Percentiles rank a stretch among this genome's conserved stretches.
These are phyloP conservation scores for Tylopilus plumbeoviolaceoides DNA, from an alignment of 768 basidiomycete species.

Conservation along the genomic window DNA sequence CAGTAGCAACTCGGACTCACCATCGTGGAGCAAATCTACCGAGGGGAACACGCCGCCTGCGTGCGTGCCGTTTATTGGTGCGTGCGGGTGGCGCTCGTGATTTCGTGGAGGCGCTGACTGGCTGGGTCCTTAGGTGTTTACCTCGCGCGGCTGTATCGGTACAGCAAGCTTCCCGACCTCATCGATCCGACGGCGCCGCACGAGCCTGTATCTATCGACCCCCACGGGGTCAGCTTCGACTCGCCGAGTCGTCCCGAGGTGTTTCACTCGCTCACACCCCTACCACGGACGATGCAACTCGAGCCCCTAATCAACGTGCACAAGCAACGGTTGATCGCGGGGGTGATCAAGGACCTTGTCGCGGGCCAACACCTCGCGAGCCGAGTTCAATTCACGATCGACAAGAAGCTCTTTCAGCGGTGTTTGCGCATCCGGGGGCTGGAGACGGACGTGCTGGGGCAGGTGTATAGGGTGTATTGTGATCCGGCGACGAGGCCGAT, in stretches of 20 bases:
- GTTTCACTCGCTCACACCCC: slow-evolving; percentile 65
- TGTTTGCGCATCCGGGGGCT: slow-evolving; percentile 70
- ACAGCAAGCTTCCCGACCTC: slow-evolving; percentile 68
- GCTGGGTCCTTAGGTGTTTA: slow-evolving; percentile 55
- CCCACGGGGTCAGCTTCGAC: slow-evolving; percentile 58
- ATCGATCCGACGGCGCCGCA: slow-evolving; percentile 81
- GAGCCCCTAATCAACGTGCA: slow-evolving; percentile 88
- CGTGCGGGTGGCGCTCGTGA: slow-evolving; percentile 16
- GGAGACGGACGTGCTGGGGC: slow-evolving; percentile 50
- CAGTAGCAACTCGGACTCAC: slow-evolving; percentile 39
- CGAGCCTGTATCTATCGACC: slow-evolving; percentile 61
- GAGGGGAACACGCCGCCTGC: slow-evolving; percentile 46
- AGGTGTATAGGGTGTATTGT: slow-evolving; percentile 39
- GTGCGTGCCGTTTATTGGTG: slow-evolving; percentile 84
- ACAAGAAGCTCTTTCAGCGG: slow-evolving; percentile 73
- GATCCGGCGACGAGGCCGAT: slow-evolving; percentile 17
- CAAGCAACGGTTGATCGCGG: slow-evolving; percentile 79
- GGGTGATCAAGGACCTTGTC: slow-evolving; percentile 75
- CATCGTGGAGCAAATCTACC: slow-evolving; percentile 35
- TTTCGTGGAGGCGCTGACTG: neutral
- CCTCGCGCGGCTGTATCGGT: slow-evolving; percentile 63
- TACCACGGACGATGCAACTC: slow-evolving; percentile 74
- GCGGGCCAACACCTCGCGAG: slow-evolving; percentile 81
- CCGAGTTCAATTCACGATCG: slow-evolving; percentile 61
- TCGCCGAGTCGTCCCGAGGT: slow-evolving; percentile 74